Conservation (phyloP, 73 alveolate species). For the Paramecium sexaurelia region DNA sequence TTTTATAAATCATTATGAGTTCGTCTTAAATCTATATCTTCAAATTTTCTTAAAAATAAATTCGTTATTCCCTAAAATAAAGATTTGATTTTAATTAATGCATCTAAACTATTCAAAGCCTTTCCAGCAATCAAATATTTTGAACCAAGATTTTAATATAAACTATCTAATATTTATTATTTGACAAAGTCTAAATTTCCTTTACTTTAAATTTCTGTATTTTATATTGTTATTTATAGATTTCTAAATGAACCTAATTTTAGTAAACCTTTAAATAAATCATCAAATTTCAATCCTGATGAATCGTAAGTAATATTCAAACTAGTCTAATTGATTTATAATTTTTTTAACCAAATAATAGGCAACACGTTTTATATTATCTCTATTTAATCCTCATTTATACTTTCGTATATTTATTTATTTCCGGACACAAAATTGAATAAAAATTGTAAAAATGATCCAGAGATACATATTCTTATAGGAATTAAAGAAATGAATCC, state of each 20-base stretch:
- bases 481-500: neutral
- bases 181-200: neutral
- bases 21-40: neutral
- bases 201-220: neutral
- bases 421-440: neutral
- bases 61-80: neutral
- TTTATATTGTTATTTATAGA: neutral
- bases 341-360: neutral
- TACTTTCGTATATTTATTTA: neutral
- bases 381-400: neutral
- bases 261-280: conserved; percentile 8
- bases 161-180: neutral
- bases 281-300: conserved; percentile 6
- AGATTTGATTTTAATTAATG: neutral
- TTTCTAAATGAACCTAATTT: conserved; percentile 5
- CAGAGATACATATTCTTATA: conserved; percentile 9
- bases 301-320: conserved; percentile 38
- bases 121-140: neutral
- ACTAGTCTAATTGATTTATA: neutral
- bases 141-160: neutral
- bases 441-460: neutral
- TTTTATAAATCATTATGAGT: neutral
- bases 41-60: neutral
- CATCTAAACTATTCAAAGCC: neutral
- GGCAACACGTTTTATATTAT: neutral